A percentile compares a stretch with the other conserved stretches of the same genome.
phyloP scores from a whole-genome alignment of 495 filamentous ascomycete genomes.

The Xylaria scruposa region DNA sequence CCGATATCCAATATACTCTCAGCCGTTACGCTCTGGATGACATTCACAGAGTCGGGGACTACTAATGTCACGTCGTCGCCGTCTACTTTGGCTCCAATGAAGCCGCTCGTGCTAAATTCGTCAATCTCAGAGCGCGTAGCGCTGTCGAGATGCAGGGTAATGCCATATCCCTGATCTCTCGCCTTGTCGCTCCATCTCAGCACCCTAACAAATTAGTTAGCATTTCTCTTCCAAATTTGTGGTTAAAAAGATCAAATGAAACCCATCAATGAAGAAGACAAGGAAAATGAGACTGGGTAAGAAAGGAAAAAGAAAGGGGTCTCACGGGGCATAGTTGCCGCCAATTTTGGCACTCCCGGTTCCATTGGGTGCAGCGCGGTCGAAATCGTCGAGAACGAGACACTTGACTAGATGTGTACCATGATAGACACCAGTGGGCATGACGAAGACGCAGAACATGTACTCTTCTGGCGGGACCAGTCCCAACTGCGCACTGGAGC shows the following conservation, averaged over 20 bases:
- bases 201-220: constrained; percentile 48
- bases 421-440: constrained; percentile 90
- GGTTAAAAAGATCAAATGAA: not conserved
- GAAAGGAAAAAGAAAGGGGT: not conserved
- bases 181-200: constrained; percentile 80
- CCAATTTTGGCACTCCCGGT: constrained; percentile 78
- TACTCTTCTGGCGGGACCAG: constrained; percentile 87
- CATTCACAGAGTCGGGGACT: constrained; percentile 78
- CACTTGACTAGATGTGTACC: constrained; percentile 81
- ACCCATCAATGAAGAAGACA: not conserved
- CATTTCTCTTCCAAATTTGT: no score
- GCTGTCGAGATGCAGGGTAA: constrained; percentile 88
- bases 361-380: constrained; percentile 75
- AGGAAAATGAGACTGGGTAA: not conserved
- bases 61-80: constrained; percentile 71
- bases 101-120: constrained; percentile 88
- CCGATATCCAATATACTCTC: constrained; percentile 73
- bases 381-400: constrained; percentile 78
- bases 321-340: constrained; percentile 75
- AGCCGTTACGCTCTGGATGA: constrained; percentile 83
- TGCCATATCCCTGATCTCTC: constrained; percentile 73
- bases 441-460: constrained; percentile 81
- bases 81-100: constrained; percentile 73
- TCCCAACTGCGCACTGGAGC: constrained; percentile 79
- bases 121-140: constrained; percentile 79